Evolutionary conservation across 2,329 filamentous ascomycete species (phyloP), one percentile per base, ranked within the genome.

Genomic region (Cyanodermella asteris): DNA sequence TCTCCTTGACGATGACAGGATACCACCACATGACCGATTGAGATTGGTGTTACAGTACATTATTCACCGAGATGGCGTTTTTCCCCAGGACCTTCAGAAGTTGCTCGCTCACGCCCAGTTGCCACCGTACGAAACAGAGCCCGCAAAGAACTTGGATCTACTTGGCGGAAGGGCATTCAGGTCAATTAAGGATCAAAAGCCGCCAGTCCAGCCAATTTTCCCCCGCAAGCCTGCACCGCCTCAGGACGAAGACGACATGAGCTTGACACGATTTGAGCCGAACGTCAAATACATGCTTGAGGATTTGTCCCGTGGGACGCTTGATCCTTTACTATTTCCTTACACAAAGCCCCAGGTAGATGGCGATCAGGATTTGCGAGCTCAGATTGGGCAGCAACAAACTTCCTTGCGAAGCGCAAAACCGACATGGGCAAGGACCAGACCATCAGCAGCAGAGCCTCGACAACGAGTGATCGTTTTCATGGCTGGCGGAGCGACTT

Each of bases 401-500:
- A 67, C 75, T 8, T 94, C 84, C 9, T 61, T 97, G 13, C 74
- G 87, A 29, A 77, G 78, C 7, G 81, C 81, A 10, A 90, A 91
- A 40, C 87, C 84, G 2, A 91, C 82, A 20, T 97, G 87, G 87
- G 87, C 87, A 2, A 77, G 78, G 26, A 72, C 76, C 7, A 71
- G 80, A 21, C 62, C 73, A 22, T 64, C 69, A 15, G 70, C 56
- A 30, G 66, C 59, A 31, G 84, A 94, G 44, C 90, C 82, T 35
- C 68, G 74, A 26, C 87, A 97, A 45, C 70, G 87, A 26, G 63
- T 94, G 27, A 76, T 97, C 30, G 72, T 94, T 10, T 94, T 91
- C 45, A 73, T 94, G 62, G 87, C 84, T 2, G 87, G 87, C 23
- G 87, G 87, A 22, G 87, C 87, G 12, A 94, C 87, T 0, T 91